Conservation (phyloP, 2,329 filamentous ascomycete species). For the Penicillium sp. region DNA sequence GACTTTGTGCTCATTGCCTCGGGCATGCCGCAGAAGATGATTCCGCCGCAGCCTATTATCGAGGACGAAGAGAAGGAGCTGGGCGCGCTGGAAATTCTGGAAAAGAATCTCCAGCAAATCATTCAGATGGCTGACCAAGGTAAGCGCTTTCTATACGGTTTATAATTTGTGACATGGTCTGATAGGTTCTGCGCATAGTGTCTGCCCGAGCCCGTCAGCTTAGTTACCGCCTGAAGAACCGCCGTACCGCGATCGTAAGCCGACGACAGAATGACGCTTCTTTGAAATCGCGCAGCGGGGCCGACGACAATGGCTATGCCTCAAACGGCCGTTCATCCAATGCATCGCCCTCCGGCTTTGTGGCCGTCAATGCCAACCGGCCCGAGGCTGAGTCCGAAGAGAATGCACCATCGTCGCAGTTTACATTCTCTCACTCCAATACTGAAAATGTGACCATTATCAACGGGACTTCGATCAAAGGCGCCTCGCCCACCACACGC, state of each 20-base stretch:
- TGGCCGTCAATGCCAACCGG: conserved; percentile 54
- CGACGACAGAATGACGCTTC: conserved; percentile 50
- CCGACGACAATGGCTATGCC: conserved; percentile 31
- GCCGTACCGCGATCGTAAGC: conserved; percentile 65
- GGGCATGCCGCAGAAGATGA: conserved; percentile 75
- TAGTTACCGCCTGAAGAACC: conserved; percentile 71
- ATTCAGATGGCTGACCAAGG: conserved; percentile 76
- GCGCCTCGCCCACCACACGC: conserved; percentile 53
- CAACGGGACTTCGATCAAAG: conserved; percentile 47
- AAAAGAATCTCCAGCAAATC: conserved; percentile 69
- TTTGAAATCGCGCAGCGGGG: conserved; percentile 28
- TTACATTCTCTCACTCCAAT: conserved; percentile 40
- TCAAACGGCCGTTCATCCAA: conserved; percentile 27
- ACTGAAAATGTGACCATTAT: conserved; percentile 47
- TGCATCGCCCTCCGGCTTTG: conserved; percentile 51
- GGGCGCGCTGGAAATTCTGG: conserved; percentile 75
- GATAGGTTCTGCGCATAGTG: conserved; percentile 39
- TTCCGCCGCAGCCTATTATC: conserved; percentile 71
- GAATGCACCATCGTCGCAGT: conserved; percentile 31
- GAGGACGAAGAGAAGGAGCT: conserved; percentile 84
- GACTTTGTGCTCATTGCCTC: conserved; percentile 80
- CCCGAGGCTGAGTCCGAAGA: conserved; percentile 34
- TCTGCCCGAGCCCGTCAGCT: conserved; percentile 69
- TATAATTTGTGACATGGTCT: background rate
- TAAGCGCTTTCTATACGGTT: conserved; percentile 27